Percentiles rank a stretch among this genome's conserved stretches.
Evolutionary conservation across 768 basidiomycete species (phyloP).

Genomic region (Lentinula lateritia): DNA sequence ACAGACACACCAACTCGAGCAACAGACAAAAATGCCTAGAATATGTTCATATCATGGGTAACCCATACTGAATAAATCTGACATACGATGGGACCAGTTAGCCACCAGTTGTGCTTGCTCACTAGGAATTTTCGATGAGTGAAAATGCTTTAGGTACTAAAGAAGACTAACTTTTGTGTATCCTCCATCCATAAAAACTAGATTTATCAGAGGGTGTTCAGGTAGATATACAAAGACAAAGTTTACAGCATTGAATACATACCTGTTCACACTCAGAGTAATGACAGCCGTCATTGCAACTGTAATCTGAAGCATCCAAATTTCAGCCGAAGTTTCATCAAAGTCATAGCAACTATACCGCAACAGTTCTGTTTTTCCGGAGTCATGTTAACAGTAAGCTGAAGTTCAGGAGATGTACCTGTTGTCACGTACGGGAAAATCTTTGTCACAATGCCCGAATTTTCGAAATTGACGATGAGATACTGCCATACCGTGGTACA

Average conservation of each 20-base stretch:
- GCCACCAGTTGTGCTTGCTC: conserved; percentile 11
- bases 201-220: neutral
- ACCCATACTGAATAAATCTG: neutral
- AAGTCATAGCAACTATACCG: neutral
- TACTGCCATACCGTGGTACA: conserved; percentile 10
- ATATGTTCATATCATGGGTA: neutral
- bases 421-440: conserved; percentile 1
- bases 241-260: neutral
- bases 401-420: neutral
- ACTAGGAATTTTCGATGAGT: neutral
- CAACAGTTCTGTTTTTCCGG: neutral
- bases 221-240: neutral
- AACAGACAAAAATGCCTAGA: neutral
- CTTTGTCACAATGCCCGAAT: neutral
- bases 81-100: conserved; percentile 9
- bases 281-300: conserved; percentile 9
- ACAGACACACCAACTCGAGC: neutral
- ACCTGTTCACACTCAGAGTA: conserved; percentile 11
- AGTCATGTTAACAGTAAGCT: neutral
- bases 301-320: neutral
- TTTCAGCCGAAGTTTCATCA: neutral
- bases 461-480: neutral
- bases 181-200: neutral
- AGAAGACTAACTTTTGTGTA: neutral
- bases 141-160: neutral